These are phyloP conservation scores for Raffaelea albimanens DNA, from an alignment of 2,329 filamentous ascomycete genomes.

Conservation along the genomic window DNA sequence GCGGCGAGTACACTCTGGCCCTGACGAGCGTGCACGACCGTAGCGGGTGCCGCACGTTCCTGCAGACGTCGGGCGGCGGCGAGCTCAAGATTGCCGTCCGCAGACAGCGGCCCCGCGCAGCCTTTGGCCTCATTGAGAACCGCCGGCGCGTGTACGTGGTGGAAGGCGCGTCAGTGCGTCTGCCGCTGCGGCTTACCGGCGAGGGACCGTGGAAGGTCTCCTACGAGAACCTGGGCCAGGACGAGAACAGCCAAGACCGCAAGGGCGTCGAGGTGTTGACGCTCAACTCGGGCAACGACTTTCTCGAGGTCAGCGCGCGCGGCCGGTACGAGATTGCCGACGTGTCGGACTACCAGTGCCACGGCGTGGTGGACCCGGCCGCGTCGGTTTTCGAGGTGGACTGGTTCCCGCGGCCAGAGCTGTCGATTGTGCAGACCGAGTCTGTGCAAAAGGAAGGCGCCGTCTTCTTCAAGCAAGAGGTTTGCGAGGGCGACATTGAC, in stretches of 20 bases:
- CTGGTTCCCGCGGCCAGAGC: slow-evolving; percentile 74
- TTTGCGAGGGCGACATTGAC: slow-evolving; percentile 93
- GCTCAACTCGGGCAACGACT: slow-evolving; percentile 53
- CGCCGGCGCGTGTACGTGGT: slow-evolving; percentile 66
- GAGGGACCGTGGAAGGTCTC: slow-evolving; percentile 74
- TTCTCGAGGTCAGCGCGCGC: slow-evolving; percentile 52
- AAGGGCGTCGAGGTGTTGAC: slow-evolving; percentile 34
- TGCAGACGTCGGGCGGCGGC: slow-evolving; percentile 48
- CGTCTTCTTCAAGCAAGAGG: slow-evolving; percentile 63
- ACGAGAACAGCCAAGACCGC: slow-evolving; percentile 13
- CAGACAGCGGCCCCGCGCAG: slow-evolving; percentile 76
- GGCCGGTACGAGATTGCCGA: slow-evolving; percentile 75
- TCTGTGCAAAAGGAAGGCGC: slow-evolving; percentile 42
- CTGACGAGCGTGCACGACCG: slow-evolving; percentile 80
- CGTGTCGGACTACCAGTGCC: slow-evolving; percentile 71
- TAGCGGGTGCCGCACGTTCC: slow-evolving; percentile 73
- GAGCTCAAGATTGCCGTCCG: slow-evolving; percentile 79
- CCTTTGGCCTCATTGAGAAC: slow-evolving; percentile 79
- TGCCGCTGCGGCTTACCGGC: slow-evolving; percentile 80
- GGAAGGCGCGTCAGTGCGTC: slow-evolving; percentile 60
- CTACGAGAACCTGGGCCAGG: slow-evolving; percentile 53
- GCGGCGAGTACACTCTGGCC: slow-evolving; percentile 83
- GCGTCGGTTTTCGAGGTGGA: slow-evolving; percentile 69
- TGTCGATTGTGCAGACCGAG: slow-evolving; percentile 57
- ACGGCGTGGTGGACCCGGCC: slow-evolving; percentile 65